Base-by-base conservation (phyloP, 306 rosid species). In the Inga oerstediana region DNA sequence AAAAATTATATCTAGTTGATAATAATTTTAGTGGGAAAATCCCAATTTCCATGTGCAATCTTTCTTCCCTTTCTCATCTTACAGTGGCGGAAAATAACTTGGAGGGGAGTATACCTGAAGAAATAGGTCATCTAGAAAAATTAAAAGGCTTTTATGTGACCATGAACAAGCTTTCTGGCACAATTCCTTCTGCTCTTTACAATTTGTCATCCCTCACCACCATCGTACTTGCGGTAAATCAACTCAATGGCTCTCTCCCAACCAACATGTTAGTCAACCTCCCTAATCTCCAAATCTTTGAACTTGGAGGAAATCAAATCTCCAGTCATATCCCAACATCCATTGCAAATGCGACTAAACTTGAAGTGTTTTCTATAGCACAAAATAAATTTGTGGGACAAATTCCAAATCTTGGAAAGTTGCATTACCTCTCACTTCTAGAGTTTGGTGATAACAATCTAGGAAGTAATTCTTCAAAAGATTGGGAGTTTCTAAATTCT, bases 361-460 rank as follows among this genome's bases (percentile, higher is more conserved):
- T 62, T 61, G 4, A 0, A 41, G 0, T 0, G 1, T 0, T 77
- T 9, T 37, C 6, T 0, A 0, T 43, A 1, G 3, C 2, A 0
- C 0, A 0, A 1, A 77, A 77, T 37, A 0, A 27, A 1, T 77
- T 77, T 0, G 17, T 7, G 3, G 80, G 80, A 4, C 22, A 24
- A 44, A 15, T 62, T 43, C 30, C 30, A 5, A 61, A 9, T 41
- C 15, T 77, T 5, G 72, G 58, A 22, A 13, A 8, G 15, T 35
- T 61, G 48, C 15, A 12, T 1, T 17, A 43, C 2, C 37, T 77
- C 2, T 7, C 0, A 8, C 0, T 7, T 4, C 58, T 77, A 1
- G 2, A 4, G 30, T 0, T 77, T 0, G 2, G 0, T n/a, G 0
- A 0, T 0, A 77, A 59, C 22, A 14, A 10, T 2, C 30, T 77